phyloP scores from a whole-genome alignment of 164 flowering plant genomes.

The Cinnamomum micranthum region DNA sequence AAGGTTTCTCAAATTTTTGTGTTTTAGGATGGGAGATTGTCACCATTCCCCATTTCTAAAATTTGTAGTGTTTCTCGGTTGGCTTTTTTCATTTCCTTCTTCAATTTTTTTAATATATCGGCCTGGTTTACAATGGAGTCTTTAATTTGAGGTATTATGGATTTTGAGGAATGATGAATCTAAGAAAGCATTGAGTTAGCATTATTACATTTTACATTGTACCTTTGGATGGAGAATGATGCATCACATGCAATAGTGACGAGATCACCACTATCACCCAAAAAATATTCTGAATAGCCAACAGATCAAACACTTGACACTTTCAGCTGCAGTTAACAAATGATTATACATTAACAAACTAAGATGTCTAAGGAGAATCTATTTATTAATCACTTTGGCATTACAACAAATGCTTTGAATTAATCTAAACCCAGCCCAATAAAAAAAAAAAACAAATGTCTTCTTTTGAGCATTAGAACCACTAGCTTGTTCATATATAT shows the following conservation, averaged over 20 bases:
- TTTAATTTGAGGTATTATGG: too few relatives aligned
- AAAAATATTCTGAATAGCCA: slow-evolving; percentile 63
- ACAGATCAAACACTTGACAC: slow-evolving; percentile 1
- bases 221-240: slow-evolving; percentile 86
- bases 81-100: too few relatives aligned
- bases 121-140: too few relatives aligned
- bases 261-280: slow-evolving; percentile 98
- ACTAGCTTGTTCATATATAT: too few relatives aligned
- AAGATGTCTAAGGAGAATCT: neutral
- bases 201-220: slow-evolving; percentile 90
- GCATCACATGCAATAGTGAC: slow-evolving; percentile 90
- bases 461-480: slow-evolving; percentile 73
- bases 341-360: neutral
- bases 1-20: too few relatives aligned
- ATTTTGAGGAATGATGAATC: neutral
- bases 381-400: slow-evolving; percentile 61
- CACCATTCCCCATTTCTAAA: too few relatives aligned
- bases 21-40: too few relatives aligned
- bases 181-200: neutral
- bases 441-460: slow-evolving; percentile 95
- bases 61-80: too few relatives aligned
- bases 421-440: slow-evolving; percentile 95
- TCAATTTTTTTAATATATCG: too few relatives aligned
- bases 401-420: slow-evolving; percentile 84
- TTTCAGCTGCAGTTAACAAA: neutral